Evolutionary conservation across 768 basidiomycete genomes (phyloP).

Genomic region (Mycena vitilis): DNA sequence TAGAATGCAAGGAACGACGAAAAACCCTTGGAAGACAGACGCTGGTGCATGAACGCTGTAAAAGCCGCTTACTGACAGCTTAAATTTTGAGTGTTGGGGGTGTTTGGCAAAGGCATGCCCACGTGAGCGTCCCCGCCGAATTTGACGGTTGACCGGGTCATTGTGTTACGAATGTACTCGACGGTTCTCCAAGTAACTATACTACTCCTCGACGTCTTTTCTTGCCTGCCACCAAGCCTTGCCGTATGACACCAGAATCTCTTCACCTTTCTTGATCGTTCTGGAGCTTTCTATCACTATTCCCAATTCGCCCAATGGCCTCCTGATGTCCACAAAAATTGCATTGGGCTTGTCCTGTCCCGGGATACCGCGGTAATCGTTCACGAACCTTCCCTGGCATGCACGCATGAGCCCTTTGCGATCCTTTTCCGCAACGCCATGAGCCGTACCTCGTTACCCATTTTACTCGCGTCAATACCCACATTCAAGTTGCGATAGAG

Average conservation of each 20-base stretch:
- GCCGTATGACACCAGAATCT: slow-evolving; percentile 90
- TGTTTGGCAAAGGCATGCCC: neutral
- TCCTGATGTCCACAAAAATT: slow-evolving; percentile 69
- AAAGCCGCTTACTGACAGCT: neutral
- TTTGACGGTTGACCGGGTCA: no score
- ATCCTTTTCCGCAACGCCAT: neutral
- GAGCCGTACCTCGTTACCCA: slow-evolving; percentile 75
- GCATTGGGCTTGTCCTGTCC: slow-evolving; percentile 70
- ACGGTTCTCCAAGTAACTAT: no score
- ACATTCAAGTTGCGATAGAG: slow-evolving; percentile 71
- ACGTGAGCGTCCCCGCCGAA: no score
- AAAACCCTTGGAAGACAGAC: slow-evolving; percentile 60
- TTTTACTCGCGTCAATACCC: slow-evolving; percentile 78
- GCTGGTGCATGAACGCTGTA: slow-evolving; percentile 58
- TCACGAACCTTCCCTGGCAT: slow-evolving; percentile 76
- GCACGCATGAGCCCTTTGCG: neutral
- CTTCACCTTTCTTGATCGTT: slow-evolving; percentile 80
- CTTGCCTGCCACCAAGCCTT: slow-evolving; percentile 80
- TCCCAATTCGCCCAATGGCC: slow-evolving; percentile 67
- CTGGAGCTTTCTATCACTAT: slow-evolving; percentile 83
- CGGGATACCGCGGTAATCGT: slow-evolving; percentile 88
- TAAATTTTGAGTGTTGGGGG: slow-evolving; percentile 19
- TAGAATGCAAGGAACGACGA: slow-evolving; percentile 70
- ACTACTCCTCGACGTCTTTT: neutral
- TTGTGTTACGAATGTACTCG: no score